Evolutionary conservation across 2,329 filamentous ascomycete genomes (phyloP).

Genomic region (Fusarium sambucinum): DNA sequence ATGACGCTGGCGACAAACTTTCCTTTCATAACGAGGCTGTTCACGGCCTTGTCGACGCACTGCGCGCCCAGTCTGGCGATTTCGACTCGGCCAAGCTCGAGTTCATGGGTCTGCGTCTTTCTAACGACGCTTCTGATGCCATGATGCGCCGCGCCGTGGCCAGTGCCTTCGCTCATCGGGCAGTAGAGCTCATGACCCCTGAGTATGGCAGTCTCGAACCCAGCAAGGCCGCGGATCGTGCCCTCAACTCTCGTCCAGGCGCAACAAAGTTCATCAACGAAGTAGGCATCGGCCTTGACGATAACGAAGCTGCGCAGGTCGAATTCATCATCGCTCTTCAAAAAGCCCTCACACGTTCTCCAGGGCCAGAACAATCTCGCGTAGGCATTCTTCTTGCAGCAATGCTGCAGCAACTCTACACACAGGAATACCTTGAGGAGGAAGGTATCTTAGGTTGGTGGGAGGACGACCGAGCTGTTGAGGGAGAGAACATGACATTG

Average conservation of each 20-base stretch:
- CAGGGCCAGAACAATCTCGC: constrained; percentile 65
- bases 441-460: constrained; percentile 93
- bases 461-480: constrained; percentile 76
- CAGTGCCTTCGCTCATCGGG: constrained; percentile 84
- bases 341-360: constrained; percentile 77
- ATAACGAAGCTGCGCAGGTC: constrained; percentile 79
- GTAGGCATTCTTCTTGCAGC: constrained; percentile 77
- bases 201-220: constrained; percentile 68
- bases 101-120: constrained; percentile 92
- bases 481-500: constrained; percentile 74
- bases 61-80: constrained; percentile 79
- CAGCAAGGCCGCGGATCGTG: constrained; percentile 71
- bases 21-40: constrained; percentile 90
- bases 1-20: constrained; percentile 69
- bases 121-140: constrained; percentile 88
- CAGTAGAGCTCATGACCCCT: constrained; percentile 73
- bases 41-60: constrained; percentile 84
- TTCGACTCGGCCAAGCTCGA: constrained; percentile 88
- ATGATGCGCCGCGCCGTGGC: constrained; percentile 90
- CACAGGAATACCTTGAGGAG: constrained; percentile 86
- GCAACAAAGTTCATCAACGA: constrained; percentile 69
- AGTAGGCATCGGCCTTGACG: constrained; percentile 69
- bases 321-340: constrained; percentile 88
- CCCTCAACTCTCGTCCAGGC: constrained; percentile 67
- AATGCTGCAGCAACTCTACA: constrained; percentile 85